These are phyloP conservation scores for Claviceps cyperi DNA, from an alignment of 2,329 filamentous ascomycete genomes.

Conservation along the genomic window DNA sequence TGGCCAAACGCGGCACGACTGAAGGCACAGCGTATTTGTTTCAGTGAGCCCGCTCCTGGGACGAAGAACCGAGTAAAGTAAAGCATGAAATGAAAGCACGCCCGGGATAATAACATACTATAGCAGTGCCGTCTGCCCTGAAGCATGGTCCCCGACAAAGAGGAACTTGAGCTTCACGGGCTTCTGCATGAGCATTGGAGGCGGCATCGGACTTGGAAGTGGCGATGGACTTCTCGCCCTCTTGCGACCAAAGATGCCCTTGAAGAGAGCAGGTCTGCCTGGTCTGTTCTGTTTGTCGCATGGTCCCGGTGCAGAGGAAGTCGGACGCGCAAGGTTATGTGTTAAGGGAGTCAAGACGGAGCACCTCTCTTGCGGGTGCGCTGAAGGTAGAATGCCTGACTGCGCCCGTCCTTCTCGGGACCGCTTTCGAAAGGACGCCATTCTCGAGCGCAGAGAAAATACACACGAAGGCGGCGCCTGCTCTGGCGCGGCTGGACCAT, in stretches of 20 bases:
- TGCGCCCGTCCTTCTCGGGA: neutral
- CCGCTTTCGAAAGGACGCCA: neutral
- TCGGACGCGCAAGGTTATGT: neutral
- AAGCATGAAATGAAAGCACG: neutral
- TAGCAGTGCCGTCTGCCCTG: slow-evolving; percentile 24
- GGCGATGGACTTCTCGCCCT: slow-evolving; percentile 10
- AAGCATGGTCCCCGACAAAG: slow-evolving; percentile 19
- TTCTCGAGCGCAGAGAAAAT: neutral
- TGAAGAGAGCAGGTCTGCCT: neutral
- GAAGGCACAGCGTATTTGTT: neutral
- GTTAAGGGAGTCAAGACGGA: neutral
- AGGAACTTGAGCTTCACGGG: slow-evolving; percentile 19
- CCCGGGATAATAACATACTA: slow-evolving; percentile 15
- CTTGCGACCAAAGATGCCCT: slow-evolving; percentile 5
- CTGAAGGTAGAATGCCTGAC: neutral
- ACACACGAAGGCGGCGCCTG: neutral
- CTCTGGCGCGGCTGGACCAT: neutral
- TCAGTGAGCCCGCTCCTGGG: neutral
- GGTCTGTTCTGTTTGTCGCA: neutral
- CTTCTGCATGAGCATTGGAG: neutral
- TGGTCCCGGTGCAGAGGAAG: neutral
- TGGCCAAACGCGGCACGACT: slow-evolving; percentile 24
- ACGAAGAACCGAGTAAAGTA: too few relatives aligned
- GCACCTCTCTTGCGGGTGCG: neutral
- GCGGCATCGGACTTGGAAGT: neutral